A percentile compares a stretch with the other conserved stretches of the same genome.
Evolutionary conservation across 2,329 filamentous ascomycete species (phyloP).

Genomic region (Endoconidiophora laricicola): DNA sequence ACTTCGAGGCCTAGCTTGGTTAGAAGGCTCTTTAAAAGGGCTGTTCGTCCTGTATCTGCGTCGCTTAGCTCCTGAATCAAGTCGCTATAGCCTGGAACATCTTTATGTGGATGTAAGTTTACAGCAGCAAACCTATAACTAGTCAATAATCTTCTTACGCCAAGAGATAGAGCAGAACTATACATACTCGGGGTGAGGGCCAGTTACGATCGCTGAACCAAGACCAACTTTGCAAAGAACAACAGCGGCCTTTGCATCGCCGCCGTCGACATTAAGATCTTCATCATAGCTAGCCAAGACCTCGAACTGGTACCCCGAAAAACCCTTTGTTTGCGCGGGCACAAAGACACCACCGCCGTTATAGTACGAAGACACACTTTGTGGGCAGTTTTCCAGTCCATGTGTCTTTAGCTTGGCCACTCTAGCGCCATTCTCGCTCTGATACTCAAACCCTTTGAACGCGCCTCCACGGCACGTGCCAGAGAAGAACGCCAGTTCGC

Average conservation of each 20-base stretch:
- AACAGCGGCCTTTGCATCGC: slow-evolving; percentile 57
- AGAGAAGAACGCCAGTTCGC: slow-evolving; percentile 80
- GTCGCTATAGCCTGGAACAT: slow-evolving; percentile 50
- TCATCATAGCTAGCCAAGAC: slow-evolving; percentile 68
- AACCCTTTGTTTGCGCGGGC: slow-evolving; percentile 35
- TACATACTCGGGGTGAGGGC: slow-evolving; percentile 74
- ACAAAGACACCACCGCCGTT: slow-evolving; percentile 94
- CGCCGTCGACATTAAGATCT: slow-evolving; percentile 58
- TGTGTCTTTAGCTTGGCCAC: slow-evolving; percentile 52
- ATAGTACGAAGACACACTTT: slow-evolving; percentile 63
- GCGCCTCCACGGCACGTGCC: slow-evolving; percentile 73
- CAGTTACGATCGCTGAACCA: slow-evolving; percentile 64
- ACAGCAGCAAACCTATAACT: slow-evolving; percentile 57
- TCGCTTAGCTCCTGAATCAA: slow-evolving; percentile 50
- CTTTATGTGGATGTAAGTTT: slow-evolving; percentile 55
- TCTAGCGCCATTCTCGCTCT: slow-evolving; percentile 68
- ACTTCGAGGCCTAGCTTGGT: slow-evolving; percentile 68
- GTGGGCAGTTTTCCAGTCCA: slow-evolving; percentile 36
- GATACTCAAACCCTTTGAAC: slow-evolving; percentile 79
- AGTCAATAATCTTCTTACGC: slow-evolving; percentile 9
- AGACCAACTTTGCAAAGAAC: slow-evolving; percentile 72
- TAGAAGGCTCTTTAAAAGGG: slow-evolving; percentile 67
- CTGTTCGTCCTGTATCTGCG: slow-evolving; percentile 52
- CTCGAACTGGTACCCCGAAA: slow-evolving; percentile 37
- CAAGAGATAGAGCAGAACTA: background rate